Percentiles rank a stretch among this genome's conserved stretches.
These are phyloP conservation scores for Phlyctochytrium bullatum DNA, from an alignment of 192 early-diverging fungal species.

Conservation along the genomic window DNA sequence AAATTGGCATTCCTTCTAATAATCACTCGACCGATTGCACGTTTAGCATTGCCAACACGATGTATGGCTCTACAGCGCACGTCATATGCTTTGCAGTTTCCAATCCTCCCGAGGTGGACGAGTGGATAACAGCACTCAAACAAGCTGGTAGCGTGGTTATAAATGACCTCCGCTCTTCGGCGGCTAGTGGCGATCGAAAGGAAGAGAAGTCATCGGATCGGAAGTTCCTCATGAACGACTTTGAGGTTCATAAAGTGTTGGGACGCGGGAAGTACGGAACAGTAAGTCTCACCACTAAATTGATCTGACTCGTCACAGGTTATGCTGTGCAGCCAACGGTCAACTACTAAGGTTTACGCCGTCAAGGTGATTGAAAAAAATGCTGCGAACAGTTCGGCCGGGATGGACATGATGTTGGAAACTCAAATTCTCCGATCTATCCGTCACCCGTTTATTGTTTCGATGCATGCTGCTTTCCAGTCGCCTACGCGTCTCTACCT, in stretches of 20 bases:
- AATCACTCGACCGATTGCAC: too few relatives aligned
- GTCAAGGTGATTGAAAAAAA: slow-evolving; percentile 47
- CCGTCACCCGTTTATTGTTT: slow-evolving; percentile 53
- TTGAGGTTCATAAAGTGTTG: slow-evolving; percentile 44
- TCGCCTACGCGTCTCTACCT: slow-evolving; percentile 39
- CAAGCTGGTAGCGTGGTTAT: neutral
- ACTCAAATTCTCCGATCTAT: slow-evolving; percentile 42
- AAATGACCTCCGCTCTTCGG: too few relatives aligned
- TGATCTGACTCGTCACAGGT: slow-evolving; percentile 20
- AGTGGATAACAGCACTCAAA: too few relatives aligned
- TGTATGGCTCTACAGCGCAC: neutral
- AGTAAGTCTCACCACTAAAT: slow-evolving; percentile 7
- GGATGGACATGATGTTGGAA: slow-evolving; percentile 23
- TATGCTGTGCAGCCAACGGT: slow-evolving; percentile 42
- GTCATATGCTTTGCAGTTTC: neutral
- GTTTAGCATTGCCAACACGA: neutral
- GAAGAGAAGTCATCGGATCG: neutral
- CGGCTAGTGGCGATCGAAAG: neutral
- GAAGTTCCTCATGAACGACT: slow-evolving; percentile 36
- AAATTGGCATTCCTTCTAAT: too few relatives aligned
- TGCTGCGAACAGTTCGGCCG: slow-evolving; percentile 22
- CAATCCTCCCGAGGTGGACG: neutral
- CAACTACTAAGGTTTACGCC: slow-evolving; percentile 48
- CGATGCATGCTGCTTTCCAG: slow-evolving; percentile 54
- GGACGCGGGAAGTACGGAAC: slow-evolving; percentile 47